Conservation (phyloP, 129 eudicot species). For the Escallonia herrerae region DNA sequence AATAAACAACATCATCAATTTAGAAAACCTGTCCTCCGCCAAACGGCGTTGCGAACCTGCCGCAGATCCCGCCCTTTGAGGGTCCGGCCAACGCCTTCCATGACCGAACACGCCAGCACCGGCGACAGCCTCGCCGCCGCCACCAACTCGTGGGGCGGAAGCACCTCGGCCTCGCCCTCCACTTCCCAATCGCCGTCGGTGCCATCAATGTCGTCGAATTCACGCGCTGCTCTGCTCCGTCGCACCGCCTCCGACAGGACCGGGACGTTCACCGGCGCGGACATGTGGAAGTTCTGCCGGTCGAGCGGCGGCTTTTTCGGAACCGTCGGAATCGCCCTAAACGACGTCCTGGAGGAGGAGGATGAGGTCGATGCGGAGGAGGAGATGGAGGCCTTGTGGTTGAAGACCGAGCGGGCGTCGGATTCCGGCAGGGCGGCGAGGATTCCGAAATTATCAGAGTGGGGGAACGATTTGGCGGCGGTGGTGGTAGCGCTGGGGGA, state of each 20-base stretch:
- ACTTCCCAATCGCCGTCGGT: constrained; percentile 12
- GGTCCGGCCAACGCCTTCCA: constrained; percentile 39
- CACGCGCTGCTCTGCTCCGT: constrained; percentile 1
- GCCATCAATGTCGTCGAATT: constrained; percentile 8
- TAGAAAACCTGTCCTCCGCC: constrained; percentile 32
- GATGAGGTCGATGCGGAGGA: constrained; percentile 24
- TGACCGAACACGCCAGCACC: constrained; percentile 20
- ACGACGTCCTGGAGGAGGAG: constrained; percentile 10
- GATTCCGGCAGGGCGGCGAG: constrained; percentile 19
- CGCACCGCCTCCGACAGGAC: constrained; percentile 16
- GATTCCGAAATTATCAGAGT: constrained; percentile 8
- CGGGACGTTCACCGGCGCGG: constrained; percentile 41
- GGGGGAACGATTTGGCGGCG: background rate
- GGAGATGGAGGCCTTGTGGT: constrained; percentile 30
- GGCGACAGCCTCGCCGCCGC: constrained; percentile 16
- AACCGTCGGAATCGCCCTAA: background rate
- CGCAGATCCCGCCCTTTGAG: constrained; percentile 38
- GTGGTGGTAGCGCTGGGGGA: background rate
- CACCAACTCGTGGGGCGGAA: constrained; percentile 35
- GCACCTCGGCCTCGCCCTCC: background rate
- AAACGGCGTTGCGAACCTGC: constrained; percentile 39
- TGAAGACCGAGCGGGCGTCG: constrained; percentile 16
- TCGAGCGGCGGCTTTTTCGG: constrained; percentile 12
- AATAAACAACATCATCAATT: constrained; percentile 8
- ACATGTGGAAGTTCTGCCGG: constrained; percentile 7